phyloP scores from a whole-genome alignment of 1,284 basidiomycete species.

The Apiotrichum mycotoxinovorans region DNA sequence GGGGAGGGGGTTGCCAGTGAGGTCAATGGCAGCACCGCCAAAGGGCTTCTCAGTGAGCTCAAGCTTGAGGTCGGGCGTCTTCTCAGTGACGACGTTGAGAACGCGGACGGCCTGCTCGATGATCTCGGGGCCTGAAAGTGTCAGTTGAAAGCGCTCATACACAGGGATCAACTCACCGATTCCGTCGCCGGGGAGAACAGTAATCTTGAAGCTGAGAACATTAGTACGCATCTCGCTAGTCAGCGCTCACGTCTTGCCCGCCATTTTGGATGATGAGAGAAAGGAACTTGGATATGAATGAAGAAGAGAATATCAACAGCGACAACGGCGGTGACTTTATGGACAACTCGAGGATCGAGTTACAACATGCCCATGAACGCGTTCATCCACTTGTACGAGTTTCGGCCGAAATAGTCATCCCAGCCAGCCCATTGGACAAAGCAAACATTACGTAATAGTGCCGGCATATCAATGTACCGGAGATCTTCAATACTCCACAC shows the following conservation, averaged over 20 bases:
- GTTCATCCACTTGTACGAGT: no score
- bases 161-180: conserved; percentile 63
- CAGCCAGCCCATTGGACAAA: no score
- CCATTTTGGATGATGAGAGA: conserved; percentile 12
- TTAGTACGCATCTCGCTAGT: background rate
- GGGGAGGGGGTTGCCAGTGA: conserved; percentile 76
- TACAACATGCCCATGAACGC: no score
- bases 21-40: conserved; percentile 92
- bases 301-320: background rate
- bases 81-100: conserved; percentile 68
- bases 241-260: conserved; percentile 21
- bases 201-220: conserved; percentile 63
- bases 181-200: conserved; percentile 90
- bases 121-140: conserved; percentile 78
- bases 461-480: no score
- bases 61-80: conserved; percentile 66
- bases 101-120: conserved; percentile 83
- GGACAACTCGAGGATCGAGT: background rate
- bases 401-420: no score
- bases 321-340: background rate
- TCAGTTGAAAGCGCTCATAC: conserved; percentile 10
- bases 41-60: conserved; percentile 68
- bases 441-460: no score
- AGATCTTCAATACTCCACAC: no score
- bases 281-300: background rate